phyloP scores from a whole-genome alignment of 2,329 filamentous ascomycete genomes.

The Verticillium klebahnii region DNA sequence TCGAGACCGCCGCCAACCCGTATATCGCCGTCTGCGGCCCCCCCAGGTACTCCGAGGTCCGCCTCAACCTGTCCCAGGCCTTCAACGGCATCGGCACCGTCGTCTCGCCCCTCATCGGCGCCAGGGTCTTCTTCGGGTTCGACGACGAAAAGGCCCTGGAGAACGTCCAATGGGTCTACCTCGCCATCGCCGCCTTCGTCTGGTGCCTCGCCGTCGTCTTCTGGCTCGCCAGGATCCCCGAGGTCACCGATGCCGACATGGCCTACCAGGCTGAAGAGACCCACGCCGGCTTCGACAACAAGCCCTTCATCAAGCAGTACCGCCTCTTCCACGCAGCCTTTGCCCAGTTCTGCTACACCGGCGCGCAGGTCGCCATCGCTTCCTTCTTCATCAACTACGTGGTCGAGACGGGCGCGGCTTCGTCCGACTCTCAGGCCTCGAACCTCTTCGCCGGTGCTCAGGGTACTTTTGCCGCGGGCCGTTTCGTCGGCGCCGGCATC shows the following conservation, averaged over 20 bases:
- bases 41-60: conserved; percentile 65
- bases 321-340: conserved; percentile 70
- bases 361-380: conserved; percentile 63
- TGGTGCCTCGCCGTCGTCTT: conserved; percentile 60
- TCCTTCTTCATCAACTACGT: conserved; percentile 70
- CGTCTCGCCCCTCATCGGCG: conserved; percentile 66
- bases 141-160: conserved; percentile 51
- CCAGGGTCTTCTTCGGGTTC: conserved; percentile 67
- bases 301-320: conserved; percentile 65
- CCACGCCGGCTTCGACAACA: conserved; percentile 49
- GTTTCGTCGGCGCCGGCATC: conserved; percentile 61
- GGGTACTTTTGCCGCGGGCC: conserved; percentile 66
- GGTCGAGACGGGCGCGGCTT: conserved; percentile 52
- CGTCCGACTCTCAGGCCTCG: conserved; percentile 47
- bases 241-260: conserved; percentile 70
- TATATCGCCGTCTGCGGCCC: conserved; percentile 63
- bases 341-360: conserved; percentile 74
- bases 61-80: conserved; percentile 72
- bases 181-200: conserved; percentile 68
- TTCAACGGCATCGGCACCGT: conserved; percentile 74
- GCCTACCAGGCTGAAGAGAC: conserved; percentile 51
- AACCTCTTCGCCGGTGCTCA: conserved; percentile 72
- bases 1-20: conserved; percentile 74
- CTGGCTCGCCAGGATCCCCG: conserved; percentile 62
- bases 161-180: conserved; percentile 73